These are phyloP conservation scores for Mangifera indica DNA, from an alignment of 345 rosid species.

Conservation along the genomic window DNA sequence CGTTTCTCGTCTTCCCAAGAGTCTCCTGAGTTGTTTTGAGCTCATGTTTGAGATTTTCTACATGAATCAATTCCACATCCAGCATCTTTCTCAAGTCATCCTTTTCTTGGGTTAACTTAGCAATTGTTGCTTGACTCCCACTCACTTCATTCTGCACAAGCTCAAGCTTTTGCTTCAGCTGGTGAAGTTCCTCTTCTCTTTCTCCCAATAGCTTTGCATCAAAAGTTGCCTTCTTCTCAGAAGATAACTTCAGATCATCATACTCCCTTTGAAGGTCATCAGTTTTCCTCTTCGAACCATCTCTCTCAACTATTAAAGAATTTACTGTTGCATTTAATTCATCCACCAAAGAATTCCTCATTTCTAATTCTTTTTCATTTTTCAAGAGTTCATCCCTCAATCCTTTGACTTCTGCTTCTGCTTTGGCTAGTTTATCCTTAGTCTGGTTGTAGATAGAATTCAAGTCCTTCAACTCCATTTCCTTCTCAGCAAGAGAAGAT, in stretches of 20 bases:
- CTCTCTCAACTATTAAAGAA: conserved; percentile 51
- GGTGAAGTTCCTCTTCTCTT: conserved; percentile 49
- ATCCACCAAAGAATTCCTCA: conserved; percentile 46
- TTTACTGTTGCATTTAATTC: conserved; percentile 51
- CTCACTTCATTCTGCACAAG: conserved; percentile 37
- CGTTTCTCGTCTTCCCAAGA: conserved; percentile 47
- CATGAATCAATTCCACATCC: conserved; percentile 43
- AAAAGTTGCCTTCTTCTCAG: conserved; percentile 50
- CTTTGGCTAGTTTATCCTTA: conserved; percentile 50
- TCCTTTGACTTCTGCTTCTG: conserved; percentile 43
- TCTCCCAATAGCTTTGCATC: conserved; percentile 50
- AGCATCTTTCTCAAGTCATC: conserved; percentile 51
- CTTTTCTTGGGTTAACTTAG: conserved; percentile 53
- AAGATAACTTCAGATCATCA: conserved; percentile 53
- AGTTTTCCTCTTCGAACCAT: conserved; percentile 46
- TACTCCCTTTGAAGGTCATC: conserved; percentile 44
- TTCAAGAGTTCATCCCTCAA: conserved; percentile 43
- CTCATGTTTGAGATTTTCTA: conserved; percentile 56
- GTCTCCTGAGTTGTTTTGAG: conserved; percentile 44
- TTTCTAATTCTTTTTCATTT: conserved; percentile 49
- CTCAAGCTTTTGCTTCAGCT: conserved; percentile 52
- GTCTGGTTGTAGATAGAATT: conserved; percentile 43
- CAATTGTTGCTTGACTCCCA: conserved; percentile 38
- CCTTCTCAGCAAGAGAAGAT: conserved; percentile 51
- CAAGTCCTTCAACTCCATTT: conserved; percentile 53